Base-by-base conservation (phyloP, 164 flowering plant genomes). In the Akebia trifoliata region DNA sequence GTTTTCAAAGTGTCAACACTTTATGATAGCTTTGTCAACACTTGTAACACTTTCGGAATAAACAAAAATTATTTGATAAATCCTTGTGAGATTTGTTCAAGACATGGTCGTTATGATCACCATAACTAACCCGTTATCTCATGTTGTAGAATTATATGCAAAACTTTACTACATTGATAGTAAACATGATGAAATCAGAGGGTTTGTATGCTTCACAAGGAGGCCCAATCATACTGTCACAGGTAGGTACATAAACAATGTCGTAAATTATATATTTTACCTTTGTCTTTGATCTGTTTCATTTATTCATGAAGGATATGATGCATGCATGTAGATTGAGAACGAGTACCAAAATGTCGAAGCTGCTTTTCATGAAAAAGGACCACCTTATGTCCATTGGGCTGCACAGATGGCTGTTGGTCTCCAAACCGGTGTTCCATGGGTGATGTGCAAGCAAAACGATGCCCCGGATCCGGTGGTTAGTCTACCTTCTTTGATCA, bases 401-500 rank as follows among this genome's bases (percentile, higher is more conserved):
- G 95, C 95, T 12, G 90, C 93, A 1, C 4, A 44, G 14, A 84
- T 90, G 93, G 95, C 95, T 12, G 83, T 85, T 11, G 82, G 69
- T 0, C 89, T 76, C 22, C 60, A 82, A 32, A 87, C 91, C 2
- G 93, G 95, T 8, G 89, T 80, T 8, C 97, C 97, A 8, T 90
- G 97, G 97, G 68, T 77, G 8, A 90, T 90, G 97, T 90, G 97
- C 76, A 87, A 84, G 64, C 95, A 90, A 64, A 66, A 68, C 20
- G 95, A 87, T 72, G 97, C 97, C 62, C 97, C 93, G 43, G 95
- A 84, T 55, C 95, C 97, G 0, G 81, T 90, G 81, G 97, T 90
- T 45, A 62, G 75, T 74, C 21, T 26, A 24, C n/a, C n/a, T 47
- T 36, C 17, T n/a, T 44, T n/a, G 17, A 6, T 9, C 25, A 0